Base-by-base conservation (phyloP, 495 filamentous ascomycete genomes). In the Letharia columbiana region DNA sequence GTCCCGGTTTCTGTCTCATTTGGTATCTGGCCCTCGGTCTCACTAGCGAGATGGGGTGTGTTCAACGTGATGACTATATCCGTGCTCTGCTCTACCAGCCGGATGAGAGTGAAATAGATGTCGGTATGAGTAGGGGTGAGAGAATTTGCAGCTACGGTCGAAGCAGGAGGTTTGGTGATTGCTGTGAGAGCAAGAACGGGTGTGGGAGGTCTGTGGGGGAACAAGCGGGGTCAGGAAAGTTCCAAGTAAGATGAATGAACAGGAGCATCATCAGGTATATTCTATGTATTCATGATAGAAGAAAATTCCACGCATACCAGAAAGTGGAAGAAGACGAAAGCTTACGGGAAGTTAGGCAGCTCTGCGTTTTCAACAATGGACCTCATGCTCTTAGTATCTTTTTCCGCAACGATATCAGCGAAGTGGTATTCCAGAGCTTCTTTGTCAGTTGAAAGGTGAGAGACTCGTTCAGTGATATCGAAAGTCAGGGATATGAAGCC, bases 21-120 rank as follows among this genome's bases (percentile, higher is more conserved):
- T 35, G 5, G 6, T 7, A 17, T 35, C 18, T 35, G 52, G 31
- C 12, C 37, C 12, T 59, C 60, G 20, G 17, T 28, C 13, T 64
- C 41, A 17, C 58, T 33, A 3, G 63, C 57, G 65, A 87, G 83
- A 74, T 91, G 87, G 37, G 92, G 94, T 42, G 96, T 88, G 78
- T 98, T 98, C 73, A 96, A 83, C 40, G 90, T 90, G 64, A 96
- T 84, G 37, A 96, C 73, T n/a, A 98, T 72, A 78, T 98, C 94
- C 18, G 94, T 93, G 68, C 77, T 78, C 75, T 95, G 82, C 68
- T 84, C 78, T 75, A 83, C 83, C 37, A 98, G 79, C 40, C 94
- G 77, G 40, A 97, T 78, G 0, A 73, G 18, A 18, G 84, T 84
- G 54, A 91, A 73, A 62, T 89, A 79, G 61, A 92, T 81, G 39